Percentiles rank a stretch among this genome's conserved stretches.
Conservation (phyloP, 352 stramenopile genomes). For the Blastocystis sp. region DNA sequence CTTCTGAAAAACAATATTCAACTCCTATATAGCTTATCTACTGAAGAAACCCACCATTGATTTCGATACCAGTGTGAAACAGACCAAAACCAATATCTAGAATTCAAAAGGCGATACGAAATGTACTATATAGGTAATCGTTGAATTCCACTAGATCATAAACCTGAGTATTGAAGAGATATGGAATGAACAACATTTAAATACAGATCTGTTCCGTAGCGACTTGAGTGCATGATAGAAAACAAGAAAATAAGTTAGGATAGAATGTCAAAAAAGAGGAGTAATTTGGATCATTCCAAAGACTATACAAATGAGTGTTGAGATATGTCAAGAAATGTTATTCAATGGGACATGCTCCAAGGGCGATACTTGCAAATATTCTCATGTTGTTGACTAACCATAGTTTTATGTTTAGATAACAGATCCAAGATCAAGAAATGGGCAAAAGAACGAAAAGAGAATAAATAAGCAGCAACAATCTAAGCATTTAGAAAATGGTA, state of each 20-base stretch:
- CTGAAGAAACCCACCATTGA: conserved; percentile 2
- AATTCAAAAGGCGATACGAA: not conserved
- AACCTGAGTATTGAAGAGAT: not conserved
- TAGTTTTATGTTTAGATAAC: not conserved
- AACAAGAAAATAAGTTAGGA: not conserved
- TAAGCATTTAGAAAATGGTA: not conserved
- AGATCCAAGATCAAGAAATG: not conserved
- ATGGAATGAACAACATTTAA: not conserved
- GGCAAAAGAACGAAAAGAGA: not conserved
- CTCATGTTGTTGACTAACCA: not conserved
- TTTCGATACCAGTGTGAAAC: conserved; percentile 15
- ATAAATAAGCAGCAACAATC: not conserved
- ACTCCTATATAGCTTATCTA: not conserved
- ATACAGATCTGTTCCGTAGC: conserved; percentile 21
- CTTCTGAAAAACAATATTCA: conserved; percentile 18
- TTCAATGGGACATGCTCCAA: conserved; percentile 13
- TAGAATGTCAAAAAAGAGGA: not conserved
- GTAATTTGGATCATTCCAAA: not conserved
- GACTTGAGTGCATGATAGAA: not conserved
- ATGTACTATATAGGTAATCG: conserved; percentile 23
- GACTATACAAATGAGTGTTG: not conserved
- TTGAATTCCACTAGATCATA: conserved; percentile 43
- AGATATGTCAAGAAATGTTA: conserved; percentile 42
- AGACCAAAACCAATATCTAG: conserved; percentile 39
- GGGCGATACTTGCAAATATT: conserved; percentile 14